phyloP scores from a whole-genome alignment of 192 early-diverging fungal genomes.

The Coemansia sp. region DNA sequence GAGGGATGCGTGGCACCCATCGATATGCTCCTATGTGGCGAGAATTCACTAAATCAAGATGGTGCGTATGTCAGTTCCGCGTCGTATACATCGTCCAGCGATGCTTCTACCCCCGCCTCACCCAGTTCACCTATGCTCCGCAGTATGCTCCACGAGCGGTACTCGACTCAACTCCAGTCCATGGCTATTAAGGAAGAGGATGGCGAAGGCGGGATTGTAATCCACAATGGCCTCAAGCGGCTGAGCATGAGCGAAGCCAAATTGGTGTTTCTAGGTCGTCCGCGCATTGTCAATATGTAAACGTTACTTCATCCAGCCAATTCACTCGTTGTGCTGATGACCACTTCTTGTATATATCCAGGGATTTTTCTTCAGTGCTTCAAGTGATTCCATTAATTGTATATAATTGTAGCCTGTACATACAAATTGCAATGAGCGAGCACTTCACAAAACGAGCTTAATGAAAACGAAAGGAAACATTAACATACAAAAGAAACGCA shows the following conservation, averaged over 20 bases:
- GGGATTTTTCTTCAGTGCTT: not conserved
- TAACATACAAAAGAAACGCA: not conserved
- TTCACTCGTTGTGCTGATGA: not conserved
- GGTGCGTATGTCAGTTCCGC: not conserved
- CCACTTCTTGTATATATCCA: not conserved
- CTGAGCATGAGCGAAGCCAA: conserved; percentile 34
- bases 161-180: conserved; percentile 9
- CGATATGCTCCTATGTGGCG: conserved; percentile 8
- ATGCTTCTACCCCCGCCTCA: not conserved
- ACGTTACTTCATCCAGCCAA: not conserved
- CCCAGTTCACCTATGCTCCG: conserved; percentile 15
- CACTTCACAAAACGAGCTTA: not conserved
- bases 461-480: not conserved
- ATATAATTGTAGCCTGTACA: not conserved
- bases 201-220: conserved; percentile 30
- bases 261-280: conserved; percentile 23
- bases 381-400: not conserved
- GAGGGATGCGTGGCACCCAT: not conserved
- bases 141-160: conserved; percentile 25
- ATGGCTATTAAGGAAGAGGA: conserved; percentile 40
- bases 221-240: conserved; percentile 43
- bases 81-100: conserved; percentile 19
- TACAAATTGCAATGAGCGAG: not conserved
- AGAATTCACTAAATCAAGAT: not conserved
- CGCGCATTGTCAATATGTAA: conserved; percentile 40